These are phyloP conservation scores for Metschnikowia dekortorum DNA, from an alignment of 805 yeast genomes.

Conservation along the genomic window DNA sequence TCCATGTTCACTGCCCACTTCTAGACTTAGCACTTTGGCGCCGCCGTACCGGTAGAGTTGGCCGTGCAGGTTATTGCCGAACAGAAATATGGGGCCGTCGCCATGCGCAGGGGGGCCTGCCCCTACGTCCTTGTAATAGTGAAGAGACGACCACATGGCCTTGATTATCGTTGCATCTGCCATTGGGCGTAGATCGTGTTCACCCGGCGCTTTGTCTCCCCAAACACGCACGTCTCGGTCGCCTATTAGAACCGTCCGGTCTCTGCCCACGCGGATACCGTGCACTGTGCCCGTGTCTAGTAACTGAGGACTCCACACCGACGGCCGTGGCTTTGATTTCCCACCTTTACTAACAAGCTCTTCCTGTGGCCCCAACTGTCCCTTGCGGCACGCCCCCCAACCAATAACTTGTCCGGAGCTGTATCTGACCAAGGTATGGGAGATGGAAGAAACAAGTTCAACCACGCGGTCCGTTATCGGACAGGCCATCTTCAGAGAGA, in stretches of 20 bases:
- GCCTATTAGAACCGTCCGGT: conserved; percentile 43
- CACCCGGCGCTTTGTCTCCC: conserved; percentile 19
- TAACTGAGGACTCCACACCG: conserved; percentile 23
- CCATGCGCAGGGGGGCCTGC: background rate
- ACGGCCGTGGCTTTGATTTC: conserved; percentile 13
- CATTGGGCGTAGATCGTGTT: conserved; percentile 3
- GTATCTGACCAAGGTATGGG: conserved; percentile 39
- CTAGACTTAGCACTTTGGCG: conserved; percentile 22
- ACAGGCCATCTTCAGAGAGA: background rate
- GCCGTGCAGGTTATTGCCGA: conserved; percentile 76
- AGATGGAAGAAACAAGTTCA: conserved; percentile 37
- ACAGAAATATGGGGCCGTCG: conserved; percentile 32
- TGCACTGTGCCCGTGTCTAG: conserved; percentile 14
- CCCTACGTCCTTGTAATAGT: conserved; percentile 20
- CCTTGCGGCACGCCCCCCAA: conserved; percentile 67
- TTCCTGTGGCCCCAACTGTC: conserved; percentile 40
- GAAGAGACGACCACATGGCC: conserved; percentile 81
- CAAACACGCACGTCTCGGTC: conserved; percentile 6
- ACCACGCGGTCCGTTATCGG: background rate
- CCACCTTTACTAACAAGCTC: background rate
- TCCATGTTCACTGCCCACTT: conserved; percentile 90
- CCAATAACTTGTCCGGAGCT: conserved; percentile 47
- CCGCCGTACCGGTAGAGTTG: conserved; percentile 44
- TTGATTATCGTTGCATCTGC: conserved; percentile 23
- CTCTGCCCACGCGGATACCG: conserved; percentile 48